A percentile compares a stretch with the other conserved stretches of the same genome.
phyloP scores from a whole-genome alignment of 768 basidiomycete species.

The Hysterangium stoloniferum region DNA sequence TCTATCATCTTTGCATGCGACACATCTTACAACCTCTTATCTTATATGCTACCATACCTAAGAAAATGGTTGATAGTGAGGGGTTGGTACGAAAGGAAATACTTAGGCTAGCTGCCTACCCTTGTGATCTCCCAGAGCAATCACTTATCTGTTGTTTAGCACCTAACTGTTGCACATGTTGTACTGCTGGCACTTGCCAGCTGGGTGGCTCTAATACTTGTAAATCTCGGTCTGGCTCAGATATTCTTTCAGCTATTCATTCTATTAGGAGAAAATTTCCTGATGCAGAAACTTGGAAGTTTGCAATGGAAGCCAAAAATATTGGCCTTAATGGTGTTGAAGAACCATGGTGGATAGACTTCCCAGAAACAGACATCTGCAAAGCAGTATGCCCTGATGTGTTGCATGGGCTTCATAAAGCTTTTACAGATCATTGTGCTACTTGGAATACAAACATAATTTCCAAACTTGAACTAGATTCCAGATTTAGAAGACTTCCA shows the following conservation, averaged over 20 bases:
- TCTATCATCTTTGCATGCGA: constrained; percentile 1
- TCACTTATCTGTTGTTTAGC: neutral
- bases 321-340: neutral
- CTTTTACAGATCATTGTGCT: constrained; percentile 14
- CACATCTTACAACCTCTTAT: neutral
- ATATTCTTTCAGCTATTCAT: neutral
- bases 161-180: neutral
- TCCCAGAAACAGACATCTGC: constrained; percentile 12
- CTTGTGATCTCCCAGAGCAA: constrained; percentile 7
- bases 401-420: constrained; percentile 5
- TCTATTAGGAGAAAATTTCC: neutral
- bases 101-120: neutral
- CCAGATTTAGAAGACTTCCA: constrained; percentile 25
- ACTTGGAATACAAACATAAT: constrained; percentile 19
- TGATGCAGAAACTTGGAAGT: neutral
- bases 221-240: neutral
- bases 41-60: neutral
- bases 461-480: constrained; percentile 30
- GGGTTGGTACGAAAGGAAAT: constrained; percentile 1
- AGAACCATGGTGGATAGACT: constrained; percentile 14
- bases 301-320: neutral
- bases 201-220: neutral
- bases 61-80: constrained; percentile 1
- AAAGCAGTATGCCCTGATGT: neutral
- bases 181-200: neutral